Evolutionary conservation across 768 basidiomycete genomes (phyloP).

Genomic region (Dioszegia hungarica): DNA sequence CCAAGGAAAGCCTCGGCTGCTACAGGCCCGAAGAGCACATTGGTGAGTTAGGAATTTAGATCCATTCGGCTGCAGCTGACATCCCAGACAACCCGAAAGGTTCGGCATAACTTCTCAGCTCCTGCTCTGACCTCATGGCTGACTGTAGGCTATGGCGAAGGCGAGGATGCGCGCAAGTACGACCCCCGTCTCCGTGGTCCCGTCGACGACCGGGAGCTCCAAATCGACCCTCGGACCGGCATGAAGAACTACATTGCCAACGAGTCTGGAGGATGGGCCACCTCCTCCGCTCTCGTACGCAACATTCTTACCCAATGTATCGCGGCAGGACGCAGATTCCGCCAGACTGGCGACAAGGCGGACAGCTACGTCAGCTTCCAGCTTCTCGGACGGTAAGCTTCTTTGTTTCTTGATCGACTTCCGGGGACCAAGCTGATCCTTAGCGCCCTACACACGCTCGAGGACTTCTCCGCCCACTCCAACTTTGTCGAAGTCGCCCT

Average conservation of each 20-base stretch:
- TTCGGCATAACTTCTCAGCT: neutral
- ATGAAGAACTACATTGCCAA: slow-evolving; percentile 88
- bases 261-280: slow-evolving; percentile 71
- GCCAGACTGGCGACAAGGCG: slow-evolving; percentile 50
- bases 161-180: slow-evolving; percentile 75
- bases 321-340: slow-evolving; percentile 65
- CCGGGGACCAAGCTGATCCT: slow-evolving; percentile 10
- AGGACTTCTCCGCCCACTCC: slow-evolving; percentile 78
- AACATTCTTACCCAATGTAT: slow-evolving; percentile 73
- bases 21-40: slow-evolving; percentile 81
- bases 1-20: slow-evolving; percentile 71
- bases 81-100: slow-evolving; percentile 63
- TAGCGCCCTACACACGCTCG: slow-evolving; percentile 40
- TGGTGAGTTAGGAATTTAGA: slow-evolving; percentile 39
- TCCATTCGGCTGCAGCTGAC: neutral
- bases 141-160: slow-evolving; percentile 62
- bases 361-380: slow-evolving; percentile 57
- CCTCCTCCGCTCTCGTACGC: slow-evolving; percentile 55
- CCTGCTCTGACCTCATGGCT: neutral
- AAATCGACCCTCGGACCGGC: slow-evolving; percentile 75
- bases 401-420: slow-evolving; percentile 38
- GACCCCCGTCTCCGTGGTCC: slow-evolving; percentile 73
- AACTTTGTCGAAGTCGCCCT: slow-evolving; percentile 77
- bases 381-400: slow-evolving; percentile 58
- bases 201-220: slow-evolving; percentile 75